Evolutionary conservation across 2,329 filamentous ascomycete species (phyloP).

Genomic region (Colletotrichum shisoi): DNA sequence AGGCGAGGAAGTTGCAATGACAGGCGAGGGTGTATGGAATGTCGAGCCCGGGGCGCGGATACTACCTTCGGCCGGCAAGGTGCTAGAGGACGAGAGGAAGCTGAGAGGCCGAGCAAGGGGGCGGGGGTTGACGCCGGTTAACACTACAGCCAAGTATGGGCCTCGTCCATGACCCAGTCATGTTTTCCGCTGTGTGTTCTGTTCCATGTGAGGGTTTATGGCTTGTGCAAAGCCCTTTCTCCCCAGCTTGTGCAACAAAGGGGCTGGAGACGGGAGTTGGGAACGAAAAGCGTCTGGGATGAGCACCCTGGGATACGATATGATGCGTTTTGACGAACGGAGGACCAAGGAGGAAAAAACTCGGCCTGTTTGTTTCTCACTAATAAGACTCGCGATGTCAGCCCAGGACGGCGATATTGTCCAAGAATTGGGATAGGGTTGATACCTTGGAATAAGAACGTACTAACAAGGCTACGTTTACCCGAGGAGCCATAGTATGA

Average conservation of each 20-base stretch:
- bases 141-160: constrained; percentile 19
- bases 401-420: not conserved
- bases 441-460: too few species aligned
- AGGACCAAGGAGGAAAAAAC: not conserved
- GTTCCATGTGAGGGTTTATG: not conserved
- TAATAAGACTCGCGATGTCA: not conserved
- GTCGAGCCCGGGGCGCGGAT: constrained; percentile 15
- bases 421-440: not conserved
- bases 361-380: not conserved
- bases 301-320: too few species aligned
- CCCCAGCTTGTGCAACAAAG: too few species aligned
- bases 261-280: not conserved
- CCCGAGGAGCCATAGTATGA: not conserved
- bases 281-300: not conserved
- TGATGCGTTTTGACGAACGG: too few species aligned
- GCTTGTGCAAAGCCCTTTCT: not conserved
- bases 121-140: constrained; percentile 21
- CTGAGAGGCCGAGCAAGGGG: constrained; percentile 15
- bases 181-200: not conserved
- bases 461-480: not conserved
- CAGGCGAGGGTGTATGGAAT: constrained; percentile 51
- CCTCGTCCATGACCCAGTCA: not conserved
- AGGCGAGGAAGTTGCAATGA: constrained; percentile 56
- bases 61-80: not conserved
- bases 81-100: not conserved